Evolutionary conservation across 2,329 filamentous ascomycete genomes (phyloP), one percentile per base, ranked within the genome.

Genomic region (Pseudodiploospora longispora): DNA sequence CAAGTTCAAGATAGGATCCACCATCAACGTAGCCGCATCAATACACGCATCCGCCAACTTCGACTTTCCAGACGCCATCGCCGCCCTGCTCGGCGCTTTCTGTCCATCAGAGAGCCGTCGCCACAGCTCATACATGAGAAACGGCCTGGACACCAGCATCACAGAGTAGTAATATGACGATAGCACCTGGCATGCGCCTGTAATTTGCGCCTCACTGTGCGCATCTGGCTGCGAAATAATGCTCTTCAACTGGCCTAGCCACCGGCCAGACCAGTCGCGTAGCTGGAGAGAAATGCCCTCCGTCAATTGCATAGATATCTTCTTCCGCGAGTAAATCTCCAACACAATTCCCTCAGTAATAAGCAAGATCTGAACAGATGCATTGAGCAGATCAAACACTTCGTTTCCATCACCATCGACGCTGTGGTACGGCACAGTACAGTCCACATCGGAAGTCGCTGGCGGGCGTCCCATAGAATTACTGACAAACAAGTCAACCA

Each of bases 81-180:
- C 52, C 30, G 54, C 51, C 28, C 50, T 46, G 1, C 46, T 51
- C 28, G 44, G 47, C n/a, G 51, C 31, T 0, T 52, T 43, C 0
- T 58, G 48, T 4, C 51, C 57, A 7, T 71, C 68, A 0, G 66
- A 64, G 4, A 76, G 49, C 0, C 74, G 62, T 29, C 65, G 64
- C 41, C 66, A 70, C 3, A 77, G 59, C 53, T 77, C 74, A 40
- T 74, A 75, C 72, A 77, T 76, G 6, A 78, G 61, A 41, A 78
- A 78, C 0, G 74, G 74, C 1, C 74, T 61, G 0, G 74, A 74
- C 0, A 77, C 72, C 3, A 78, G 63, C 62, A 78, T 77, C n/a
- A 77, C 74, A 1, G 72, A 70, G 46, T 78, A 77, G 54, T 76
- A 76, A 44, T 77, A 78, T 2, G 72, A 71, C 1, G 69, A 65